phyloP scores from a whole-genome alignment of 2,329 filamentous ascomycete genomes.

The Tricladium varicosporioides region DNA sequence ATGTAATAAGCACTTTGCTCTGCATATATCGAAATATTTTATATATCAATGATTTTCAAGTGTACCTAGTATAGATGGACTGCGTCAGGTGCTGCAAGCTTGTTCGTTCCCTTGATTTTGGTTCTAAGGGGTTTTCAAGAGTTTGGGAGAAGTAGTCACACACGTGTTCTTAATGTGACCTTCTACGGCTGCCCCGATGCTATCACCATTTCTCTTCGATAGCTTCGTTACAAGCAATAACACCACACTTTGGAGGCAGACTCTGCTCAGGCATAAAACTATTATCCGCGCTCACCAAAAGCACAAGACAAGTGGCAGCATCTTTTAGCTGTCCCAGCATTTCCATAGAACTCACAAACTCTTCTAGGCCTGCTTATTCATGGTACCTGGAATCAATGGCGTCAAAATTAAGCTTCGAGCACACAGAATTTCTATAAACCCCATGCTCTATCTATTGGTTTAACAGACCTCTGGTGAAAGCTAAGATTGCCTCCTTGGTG shows the following conservation, averaged over 20 bases:
- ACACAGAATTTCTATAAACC: slow-evolving; percentile 74
- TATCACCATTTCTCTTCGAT: too few species aligned
- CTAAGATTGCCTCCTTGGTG: slow-evolving; percentile 74
- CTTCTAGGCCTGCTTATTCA: slow-evolving; percentile 68
- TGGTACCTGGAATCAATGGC: slow-evolving; percentile 70
- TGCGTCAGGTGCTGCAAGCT: too few species aligned
- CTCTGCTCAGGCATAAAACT: slow-evolving; percentile 72
- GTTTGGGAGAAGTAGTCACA: too few species aligned
- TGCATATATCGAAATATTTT: too few species aligned
- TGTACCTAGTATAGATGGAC: too few species aligned
- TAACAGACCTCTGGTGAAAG: slow-evolving; percentile 74
- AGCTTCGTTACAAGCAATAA: slow-evolving; percentile 44
- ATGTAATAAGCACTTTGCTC: too few species aligned
- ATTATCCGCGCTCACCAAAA: slow-evolving; percentile 73
- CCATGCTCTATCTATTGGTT: slow-evolving; percentile 72
- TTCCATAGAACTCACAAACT: slow-evolving; percentile 74
- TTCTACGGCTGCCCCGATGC: too few species aligned
- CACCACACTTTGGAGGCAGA: slow-evolving; percentile 62
- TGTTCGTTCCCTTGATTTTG: too few species aligned
- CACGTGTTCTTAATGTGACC: too few species aligned
- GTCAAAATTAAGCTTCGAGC: slow-evolving; percentile 80
- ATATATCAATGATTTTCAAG: too few species aligned
- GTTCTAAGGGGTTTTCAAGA: too few species aligned
- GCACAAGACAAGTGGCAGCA: slow-evolving; percentile 79
- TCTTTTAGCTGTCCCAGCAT: slow-evolving; percentile 77